Evolutionary conservation across 768 basidiomycete genomes (phyloP).

Genomic region (Auriscalpium vulgare): DNA sequence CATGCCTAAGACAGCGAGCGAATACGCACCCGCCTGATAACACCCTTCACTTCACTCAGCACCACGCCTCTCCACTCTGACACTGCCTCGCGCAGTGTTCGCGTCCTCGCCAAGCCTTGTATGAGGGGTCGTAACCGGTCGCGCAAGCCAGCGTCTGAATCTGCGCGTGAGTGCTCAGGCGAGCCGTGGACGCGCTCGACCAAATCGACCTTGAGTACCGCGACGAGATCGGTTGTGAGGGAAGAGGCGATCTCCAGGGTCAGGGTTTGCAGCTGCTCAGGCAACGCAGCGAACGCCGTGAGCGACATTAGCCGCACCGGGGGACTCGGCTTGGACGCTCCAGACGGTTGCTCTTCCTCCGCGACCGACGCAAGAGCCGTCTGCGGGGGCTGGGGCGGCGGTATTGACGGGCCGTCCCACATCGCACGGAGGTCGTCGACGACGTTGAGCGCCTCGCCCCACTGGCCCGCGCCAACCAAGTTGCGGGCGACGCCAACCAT

Average conservation of each 20-base stretch:
- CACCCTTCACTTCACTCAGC: constrained; percentile 47
- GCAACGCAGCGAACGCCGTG: constrained; percentile 66
- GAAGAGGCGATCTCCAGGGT: constrained; percentile 71
- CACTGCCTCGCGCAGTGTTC: constrained; percentile 59
- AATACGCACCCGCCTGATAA: constrained; percentile 50
- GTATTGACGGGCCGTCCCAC: constrained; percentile 31
- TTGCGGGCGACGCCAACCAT: constrained; percentile 63
- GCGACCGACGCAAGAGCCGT: constrained; percentile 23
- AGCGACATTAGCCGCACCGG: constrained; percentile 58
- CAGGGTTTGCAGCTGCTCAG: constrained; percentile 60
- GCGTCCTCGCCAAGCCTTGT: constrained; percentile 68
- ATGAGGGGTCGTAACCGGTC: constrained; percentile 68
- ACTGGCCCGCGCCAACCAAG: constrained; percentile 80
- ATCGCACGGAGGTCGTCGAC: constrained; percentile 59
- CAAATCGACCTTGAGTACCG: constrained; percentile 60
- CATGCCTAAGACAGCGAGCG: not conserved
- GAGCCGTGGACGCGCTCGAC: constrained; percentile 36
- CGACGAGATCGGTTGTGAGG: constrained; percentile 71
- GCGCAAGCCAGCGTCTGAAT: constrained; percentile 35
- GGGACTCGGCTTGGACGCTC: constrained; percentile 15
- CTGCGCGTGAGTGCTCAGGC: constrained; percentile 16
- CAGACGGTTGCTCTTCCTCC: constrained; percentile 20
- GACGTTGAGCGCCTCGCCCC: constrained; percentile 75
- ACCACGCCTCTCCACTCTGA: constrained; percentile 66
- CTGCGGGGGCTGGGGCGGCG: not conserved